Evolutionary conservation across 495 filamentous ascomycete species (phyloP).

Genomic region (Entonaema liquescens): DNA sequence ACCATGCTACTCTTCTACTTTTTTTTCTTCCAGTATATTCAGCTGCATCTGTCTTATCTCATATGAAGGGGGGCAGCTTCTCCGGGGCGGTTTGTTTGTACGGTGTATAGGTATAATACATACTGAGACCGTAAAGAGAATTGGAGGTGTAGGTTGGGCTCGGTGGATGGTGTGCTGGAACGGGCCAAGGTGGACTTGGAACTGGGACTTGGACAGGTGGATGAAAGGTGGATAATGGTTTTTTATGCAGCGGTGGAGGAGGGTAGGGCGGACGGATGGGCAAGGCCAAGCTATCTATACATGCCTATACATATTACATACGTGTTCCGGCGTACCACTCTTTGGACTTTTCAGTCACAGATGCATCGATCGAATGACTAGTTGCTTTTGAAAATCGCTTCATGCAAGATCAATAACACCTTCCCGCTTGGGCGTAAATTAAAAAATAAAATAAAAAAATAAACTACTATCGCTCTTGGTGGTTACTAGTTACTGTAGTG

Average conservation of each 20-base stretch:
- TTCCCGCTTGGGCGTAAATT: conserved; percentile 1
- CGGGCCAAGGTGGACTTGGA: background rate
- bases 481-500: background rate
- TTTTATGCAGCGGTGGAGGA: background rate
- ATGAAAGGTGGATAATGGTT: background rate
- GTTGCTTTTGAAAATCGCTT: background rate
- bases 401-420: conserved; percentile 5
- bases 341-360: background rate
- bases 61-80: background rate
- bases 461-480: background rate
- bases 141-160: background rate
- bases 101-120: background rate
- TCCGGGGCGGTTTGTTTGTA: background rate
- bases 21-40: conserved; percentile 23
- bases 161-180: background rate
- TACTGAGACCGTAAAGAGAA: background rate
- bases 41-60: background rate
- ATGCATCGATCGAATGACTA: conserved; percentile 2
- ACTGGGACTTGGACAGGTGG: background rate
- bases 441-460: no score
- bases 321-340: background rate
- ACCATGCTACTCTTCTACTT: conserved; percentile 21
- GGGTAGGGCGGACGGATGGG: background rate
- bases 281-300: conserved; percentile 4
- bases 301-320: background rate